Evolutionary conservation across 2,329 filamentous ascomycete species (phyloP).

Genomic region (Fusarium neocosmosporiellum): DNA sequence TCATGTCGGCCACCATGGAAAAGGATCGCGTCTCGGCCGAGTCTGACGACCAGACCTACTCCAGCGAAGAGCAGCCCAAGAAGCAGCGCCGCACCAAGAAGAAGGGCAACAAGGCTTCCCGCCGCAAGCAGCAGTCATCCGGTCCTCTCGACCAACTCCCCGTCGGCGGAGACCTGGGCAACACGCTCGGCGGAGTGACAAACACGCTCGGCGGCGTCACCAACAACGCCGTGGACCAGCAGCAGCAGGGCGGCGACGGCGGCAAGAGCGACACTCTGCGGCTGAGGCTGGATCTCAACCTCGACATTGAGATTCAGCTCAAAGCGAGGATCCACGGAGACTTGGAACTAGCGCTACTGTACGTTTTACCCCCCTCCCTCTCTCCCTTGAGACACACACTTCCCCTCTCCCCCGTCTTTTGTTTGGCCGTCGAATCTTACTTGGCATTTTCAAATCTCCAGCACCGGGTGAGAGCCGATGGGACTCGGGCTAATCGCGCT

Average conservation of each 20-base stretch:
- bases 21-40: constrained; percentile 43
- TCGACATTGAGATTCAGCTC: constrained; percentile 86
- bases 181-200: constrained; percentile 52
- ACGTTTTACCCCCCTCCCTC: constrained; percentile 47
- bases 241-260: constrained; percentile 48
- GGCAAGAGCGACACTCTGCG: constrained; percentile 72
- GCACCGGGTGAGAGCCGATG: constrained; percentile 37
- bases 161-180: constrained; percentile 47
- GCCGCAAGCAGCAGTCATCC: constrained; percentile 40
- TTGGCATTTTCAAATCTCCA: constrained; percentile 38
- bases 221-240: constrained; percentile 51
- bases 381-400: neutral
- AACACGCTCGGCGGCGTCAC: constrained; percentile 56
- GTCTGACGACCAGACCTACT: constrained; percentile 38
- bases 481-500: constrained; percentile 23
- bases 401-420: neutral
- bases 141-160: constrained; percentile 52
- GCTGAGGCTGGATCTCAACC: constrained; percentile 80
- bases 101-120: constrained; percentile 45
- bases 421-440: constrained; percentile 41
- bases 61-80: constrained; percentile 40
- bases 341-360: constrained; percentile 78
- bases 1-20: constrained; percentile 41
- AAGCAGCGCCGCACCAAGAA: constrained; percentile 44
- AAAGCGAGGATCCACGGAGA: constrained; percentile 90